Evolutionary conservation across 164 flowering plant species (phyloP).

Genomic region (Nelumbo lutea): DNA sequence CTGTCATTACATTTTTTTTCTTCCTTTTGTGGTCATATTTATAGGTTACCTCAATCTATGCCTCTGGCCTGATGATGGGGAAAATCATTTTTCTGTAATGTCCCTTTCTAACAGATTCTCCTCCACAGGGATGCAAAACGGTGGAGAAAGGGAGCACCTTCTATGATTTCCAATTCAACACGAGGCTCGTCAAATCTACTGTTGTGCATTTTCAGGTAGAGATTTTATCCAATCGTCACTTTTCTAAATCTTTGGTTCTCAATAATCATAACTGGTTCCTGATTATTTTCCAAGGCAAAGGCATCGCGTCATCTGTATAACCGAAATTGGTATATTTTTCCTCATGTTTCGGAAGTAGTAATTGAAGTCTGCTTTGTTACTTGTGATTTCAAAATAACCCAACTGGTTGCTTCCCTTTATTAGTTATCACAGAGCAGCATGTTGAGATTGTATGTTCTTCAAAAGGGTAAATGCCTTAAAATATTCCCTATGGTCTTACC

Average conservation of each 20-base stretch:
- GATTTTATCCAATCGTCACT: conserved; percentile 3
- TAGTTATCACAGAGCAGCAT: background rate
- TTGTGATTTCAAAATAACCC: background rate
- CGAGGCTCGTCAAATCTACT: conserved; percentile 87
- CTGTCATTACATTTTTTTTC: too few relatives aligned
- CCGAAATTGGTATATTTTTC: background rate
- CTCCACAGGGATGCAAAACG: conserved; percentile 61
- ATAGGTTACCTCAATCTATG: background rate
- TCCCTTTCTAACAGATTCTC: conserved; percentile 9
- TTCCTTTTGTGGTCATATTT: background rate
- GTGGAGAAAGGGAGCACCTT: conserved; percentile 62
- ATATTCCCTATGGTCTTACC: too few relatives aligned
- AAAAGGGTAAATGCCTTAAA: too few relatives aligned
- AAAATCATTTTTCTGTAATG: background rate
- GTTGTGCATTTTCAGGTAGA: conserved; percentile 96
- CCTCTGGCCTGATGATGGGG: background rate
- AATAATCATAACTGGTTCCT: background rate
- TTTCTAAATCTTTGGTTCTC: background rate
- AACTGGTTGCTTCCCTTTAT: background rate
- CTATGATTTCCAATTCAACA: conserved; percentile 85
- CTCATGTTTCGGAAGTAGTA: background rate
- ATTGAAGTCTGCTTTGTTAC: background rate
- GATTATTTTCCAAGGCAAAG: background rate
- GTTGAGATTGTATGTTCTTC: background rate
- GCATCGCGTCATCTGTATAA: background rate